phyloP scores from a whole-genome alignment of 768 basidiomycete species.

The Cyathus striatus region DNA sequence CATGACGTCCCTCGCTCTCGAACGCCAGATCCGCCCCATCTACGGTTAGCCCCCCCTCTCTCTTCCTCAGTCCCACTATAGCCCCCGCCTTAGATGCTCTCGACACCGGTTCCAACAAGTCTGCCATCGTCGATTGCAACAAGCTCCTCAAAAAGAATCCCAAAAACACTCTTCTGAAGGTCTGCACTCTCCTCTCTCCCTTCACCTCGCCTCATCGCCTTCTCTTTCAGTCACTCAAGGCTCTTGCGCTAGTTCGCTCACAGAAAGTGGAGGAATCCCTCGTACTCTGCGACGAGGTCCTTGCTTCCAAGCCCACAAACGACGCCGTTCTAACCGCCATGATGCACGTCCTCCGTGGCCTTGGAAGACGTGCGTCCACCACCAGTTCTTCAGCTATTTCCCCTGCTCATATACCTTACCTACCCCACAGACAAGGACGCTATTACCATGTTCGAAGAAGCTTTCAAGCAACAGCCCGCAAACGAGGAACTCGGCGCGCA shows the following conservation, averaged over 20 bases:
- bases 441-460: slow-evolving; percentile 82
- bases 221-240: slow-evolving; percentile 64
- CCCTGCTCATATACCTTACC: not conserved
- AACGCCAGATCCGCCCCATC: slow-evolving; percentile 82
- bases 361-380: slow-evolving; percentile 54
- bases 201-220: slow-evolving; percentile 8
- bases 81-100: slow-evolving; percentile 57
- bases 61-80: slow-evolving; percentile 1
- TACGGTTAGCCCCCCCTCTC: slow-evolving; percentile 51
- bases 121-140: slow-evolving; percentile 80
- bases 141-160: slow-evolving; percentile 86
- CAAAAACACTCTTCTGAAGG: slow-evolving; percentile 69
- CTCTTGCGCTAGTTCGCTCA: slow-evolving; percentile 75
- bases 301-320: slow-evolving; percentile 66
- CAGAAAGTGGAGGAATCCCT: slow-evolving; percentile 86
- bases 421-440: slow-evolving; percentile 63
- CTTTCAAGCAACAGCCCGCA: slow-evolving; percentile 72
- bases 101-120: slow-evolving; percentile 83
- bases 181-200: slow-evolving; percentile 14
- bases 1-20: slow-evolving; percentile 55
- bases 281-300: slow-evolving; percentile 72
- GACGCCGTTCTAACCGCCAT: slow-evolving; percentile 74
- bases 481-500: slow-evolving; percentile 84
- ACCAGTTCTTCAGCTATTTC: not conserved
- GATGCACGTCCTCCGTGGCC: slow-evolving; percentile 77